Base-by-base conservation (phyloP, 129 eudicot genomes). In the Smallanthus sonchifolius region DNA sequence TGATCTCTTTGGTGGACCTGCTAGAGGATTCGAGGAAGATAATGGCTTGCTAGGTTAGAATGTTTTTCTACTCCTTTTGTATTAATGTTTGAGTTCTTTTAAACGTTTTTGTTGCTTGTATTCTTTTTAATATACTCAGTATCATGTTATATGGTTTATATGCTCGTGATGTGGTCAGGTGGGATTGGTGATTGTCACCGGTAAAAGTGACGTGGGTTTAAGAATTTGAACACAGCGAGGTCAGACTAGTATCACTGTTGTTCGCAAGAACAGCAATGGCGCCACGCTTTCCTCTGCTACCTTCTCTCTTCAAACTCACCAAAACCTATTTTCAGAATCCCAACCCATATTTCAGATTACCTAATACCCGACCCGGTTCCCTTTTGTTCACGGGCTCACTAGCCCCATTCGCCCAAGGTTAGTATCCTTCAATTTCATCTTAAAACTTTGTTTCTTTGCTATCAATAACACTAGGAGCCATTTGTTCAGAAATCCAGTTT, bases 351-450 rank as follows among this genome's bases (percentile, higher is more conserved):
- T 13, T n/a, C 35, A 78, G 68, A 60, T 60, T 52, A 55, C 77
- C 68, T 10, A 9, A 19, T 38, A 54, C 34, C 56, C 67, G 67
- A 4, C 56, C 78, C 63, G 77, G 67, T 9, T 47, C 78, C 47
- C 20, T 35, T 67, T 37, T 65, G 77, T 16, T 57, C 24, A 19
- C 54, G 49, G 67, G 34, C 37, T 80, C 67, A 48, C 48, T 42
- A 73, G 20, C 54, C 56, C 69, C 83, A 4, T 48, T 77, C 55
- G 79, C 74, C 45, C 87, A 85, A 78, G 89, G 96, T 86, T 7
- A 55, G 79, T 32, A 47, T 47, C 71, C 43, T n/a, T 60, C 39
- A 42, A 77, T 8, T 49, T 55, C 37, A 14, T 69, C 17, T 55
- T n/a, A 55, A 65, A 39, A 65, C 51, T 17, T 54, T n/a, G 36